phyloP scores from a whole-genome alignment of 176 grass and related monocot genomes.

The Bothriochloa decipiens region DNA sequence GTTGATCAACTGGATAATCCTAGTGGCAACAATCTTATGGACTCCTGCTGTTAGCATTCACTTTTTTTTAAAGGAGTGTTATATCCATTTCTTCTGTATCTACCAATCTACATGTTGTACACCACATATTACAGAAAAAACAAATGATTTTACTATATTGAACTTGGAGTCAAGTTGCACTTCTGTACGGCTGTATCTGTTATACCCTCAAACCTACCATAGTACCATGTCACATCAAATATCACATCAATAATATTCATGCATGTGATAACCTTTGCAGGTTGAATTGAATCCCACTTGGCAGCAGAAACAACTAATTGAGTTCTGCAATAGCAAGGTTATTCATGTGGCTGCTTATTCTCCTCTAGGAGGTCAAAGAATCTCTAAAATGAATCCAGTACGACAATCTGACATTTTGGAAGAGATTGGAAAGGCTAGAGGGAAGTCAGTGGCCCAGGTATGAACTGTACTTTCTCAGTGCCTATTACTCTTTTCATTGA shows the following conservation, averaged over 20 bases:
- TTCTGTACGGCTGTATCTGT: neutral
- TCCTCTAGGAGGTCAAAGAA: constrained; percentile 57
- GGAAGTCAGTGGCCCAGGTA: constrained; percentile 68
- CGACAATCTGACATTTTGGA: constrained; percentile 50
- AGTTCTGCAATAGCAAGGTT: constrained; percentile 49
- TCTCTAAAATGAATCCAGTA: constrained; percentile 39
- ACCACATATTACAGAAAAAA: neutral
- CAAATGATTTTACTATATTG: neutral
- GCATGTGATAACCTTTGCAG: constrained; percentile 25
- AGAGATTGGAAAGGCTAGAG: constrained; percentile 57
- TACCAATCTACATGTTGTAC: neutral
- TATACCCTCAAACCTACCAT: neutral
- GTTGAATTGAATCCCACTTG: constrained; percentile 65
- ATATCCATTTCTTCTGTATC: neutral
- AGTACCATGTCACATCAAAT: neutral
- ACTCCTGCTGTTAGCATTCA: neutral
- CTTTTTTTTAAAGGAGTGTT: neutral
- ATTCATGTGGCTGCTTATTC: constrained; percentile 60
- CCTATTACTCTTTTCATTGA: neutral
- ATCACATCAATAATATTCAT: neutral
- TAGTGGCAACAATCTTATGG: constrained; percentile 11
- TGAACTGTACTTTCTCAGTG: neutral
- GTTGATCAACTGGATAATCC: constrained; percentile 3
- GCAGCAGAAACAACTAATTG: constrained; percentile 62
- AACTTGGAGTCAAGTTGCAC: neutral